These are phyloP conservation scores for Mortierella sp. DNA, from an alignment of 371 early-diverging fungal species.

Conservation along the genomic window DNA sequence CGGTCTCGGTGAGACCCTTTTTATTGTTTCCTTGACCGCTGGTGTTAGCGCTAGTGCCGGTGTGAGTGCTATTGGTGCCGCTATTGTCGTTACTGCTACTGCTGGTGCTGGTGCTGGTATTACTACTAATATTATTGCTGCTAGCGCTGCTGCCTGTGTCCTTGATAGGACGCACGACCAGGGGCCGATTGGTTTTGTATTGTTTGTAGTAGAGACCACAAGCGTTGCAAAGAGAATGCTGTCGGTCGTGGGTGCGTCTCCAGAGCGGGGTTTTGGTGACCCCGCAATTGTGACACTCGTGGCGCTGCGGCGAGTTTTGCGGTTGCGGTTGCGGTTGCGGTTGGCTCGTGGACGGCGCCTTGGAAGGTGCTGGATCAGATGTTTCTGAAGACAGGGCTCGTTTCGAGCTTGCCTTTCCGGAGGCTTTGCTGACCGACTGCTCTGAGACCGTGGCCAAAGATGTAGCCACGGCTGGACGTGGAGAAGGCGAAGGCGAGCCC, in stretches of 20 bases:
- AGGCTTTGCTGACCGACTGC: background rate
- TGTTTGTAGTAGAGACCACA: slow-evolving; percentile 86
- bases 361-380: slow-evolving; percentile 3
- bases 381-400: background rate
- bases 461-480: background rate
- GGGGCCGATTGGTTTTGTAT: slow-evolving; percentile 75
- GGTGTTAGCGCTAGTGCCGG: no score
- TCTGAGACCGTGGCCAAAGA: background rate
- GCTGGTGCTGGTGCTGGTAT: no score
- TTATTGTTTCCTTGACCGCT: no score
- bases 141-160: slow-evolving; percentile 9
- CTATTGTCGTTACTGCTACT: background rate
- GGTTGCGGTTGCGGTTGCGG: background rate
- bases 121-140: slow-evolving; percentile 1
- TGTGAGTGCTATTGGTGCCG: background rate
- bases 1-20: no score
- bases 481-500: background rate
- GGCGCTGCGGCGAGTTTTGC: slow-evolving; percentile 56
- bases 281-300: slow-evolving; percentile 84
- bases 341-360: slow-evolving; percentile 3
- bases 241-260: slow-evolving; percentile 82
- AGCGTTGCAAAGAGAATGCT: slow-evolving; percentile 84
- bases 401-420: background rate
- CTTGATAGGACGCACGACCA: slow-evolving; percentile 56
- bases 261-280: slow-evolving; percentile 86